phyloP scores from a whole-genome alignment of 805 yeast species.

The Nakazawaea ambrosiae region DNA sequence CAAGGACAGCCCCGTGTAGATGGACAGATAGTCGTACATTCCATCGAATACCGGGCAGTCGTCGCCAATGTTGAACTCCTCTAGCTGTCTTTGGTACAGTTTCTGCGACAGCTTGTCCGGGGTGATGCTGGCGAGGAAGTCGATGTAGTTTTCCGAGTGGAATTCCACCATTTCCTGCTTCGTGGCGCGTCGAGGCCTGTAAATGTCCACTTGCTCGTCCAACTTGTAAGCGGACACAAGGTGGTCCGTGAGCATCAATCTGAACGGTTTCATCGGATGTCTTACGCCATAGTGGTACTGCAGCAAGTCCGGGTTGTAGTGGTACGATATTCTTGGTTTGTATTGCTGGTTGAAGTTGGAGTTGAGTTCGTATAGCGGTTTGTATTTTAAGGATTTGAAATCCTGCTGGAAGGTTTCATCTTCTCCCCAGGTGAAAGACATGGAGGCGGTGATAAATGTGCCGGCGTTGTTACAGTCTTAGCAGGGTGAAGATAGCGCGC shows the following conservation, averaged over 20 bases:
- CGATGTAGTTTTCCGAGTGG: constrained; percentile 82
- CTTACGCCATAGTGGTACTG: constrained; percentile 85
- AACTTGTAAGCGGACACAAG: constrained; percentile 77
- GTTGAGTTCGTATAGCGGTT: constrained; percentile 41
- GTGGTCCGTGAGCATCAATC: constrained; percentile 91
- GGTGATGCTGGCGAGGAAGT: constrained; percentile 67
- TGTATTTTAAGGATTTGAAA: constrained; percentile 15
- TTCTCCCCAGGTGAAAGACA: constrained; percentile 18
- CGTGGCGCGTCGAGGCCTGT: constrained; percentile 77
- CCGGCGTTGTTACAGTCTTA: constrained; percentile 10
- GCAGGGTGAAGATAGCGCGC: not conserved
- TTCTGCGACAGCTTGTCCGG: constrained; percentile 60
- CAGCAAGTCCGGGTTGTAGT: constrained; percentile 74
- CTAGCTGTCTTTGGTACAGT: constrained; percentile 40
- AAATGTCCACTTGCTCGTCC: constrained; percentile 86
- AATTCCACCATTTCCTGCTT: constrained; percentile 71
- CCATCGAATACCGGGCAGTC: constrained; percentile 97
- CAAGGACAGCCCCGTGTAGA: constrained; percentile 89
- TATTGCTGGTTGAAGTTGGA: constrained; percentile 30
- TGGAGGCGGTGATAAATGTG: not conserved
- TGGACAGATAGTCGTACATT: constrained; percentile 80
- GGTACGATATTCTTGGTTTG: constrained; percentile 72
- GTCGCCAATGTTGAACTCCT: constrained; percentile 84
- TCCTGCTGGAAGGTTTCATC: constrained; percentile 16
- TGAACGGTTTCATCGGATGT: constrained; percentile 98